Evolutionary conservation across 306 rosid genomes (phyloP).

Genomic region (Cicer arietinum): DNA sequence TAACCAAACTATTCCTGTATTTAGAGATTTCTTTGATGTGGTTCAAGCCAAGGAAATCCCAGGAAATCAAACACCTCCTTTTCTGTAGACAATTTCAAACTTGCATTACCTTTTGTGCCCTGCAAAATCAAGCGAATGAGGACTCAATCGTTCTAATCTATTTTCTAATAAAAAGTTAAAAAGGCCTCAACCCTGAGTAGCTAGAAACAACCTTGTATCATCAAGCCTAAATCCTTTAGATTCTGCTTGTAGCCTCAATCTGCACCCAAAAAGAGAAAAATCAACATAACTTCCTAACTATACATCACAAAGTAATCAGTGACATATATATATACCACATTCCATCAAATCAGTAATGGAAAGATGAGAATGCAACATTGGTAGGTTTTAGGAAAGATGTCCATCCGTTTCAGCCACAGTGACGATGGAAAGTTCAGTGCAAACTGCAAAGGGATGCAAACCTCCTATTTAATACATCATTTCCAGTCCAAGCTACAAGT

Average conservation of each 20-base stretch:
- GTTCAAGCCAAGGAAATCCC: slow-evolving; percentile 88
- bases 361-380: too few species aligned
- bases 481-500: too few species aligned
- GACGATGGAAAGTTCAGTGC: too few species aligned
- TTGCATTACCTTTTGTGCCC: slow-evolving; percentile 74
- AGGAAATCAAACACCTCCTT: slow-evolving; percentile 85
- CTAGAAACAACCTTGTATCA: slow-evolving; percentile 85
- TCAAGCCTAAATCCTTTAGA: slow-evolving; percentile 92
- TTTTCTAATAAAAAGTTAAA: too few species aligned
- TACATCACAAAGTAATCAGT: too few species aligned
- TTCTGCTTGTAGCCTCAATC: slow-evolving; percentile 88
- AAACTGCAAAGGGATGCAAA: too few species aligned
- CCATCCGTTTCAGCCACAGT: too few species aligned
- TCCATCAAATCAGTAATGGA: too few species aligned
- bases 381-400: too few species aligned
- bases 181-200: slow-evolving; percentile 56
- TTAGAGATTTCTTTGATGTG: slow-evolving; percentile 86
- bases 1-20: neutral
- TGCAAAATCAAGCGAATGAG: slow-evolving; percentile 47
- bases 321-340: neutral
- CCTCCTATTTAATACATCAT: too few species aligned
- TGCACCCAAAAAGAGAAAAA: slow-evolving; percentile 40
- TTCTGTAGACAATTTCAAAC: slow-evolving; percentile 77
- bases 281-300: too few species aligned
- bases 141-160: neutral